Evolutionary conservation across 2,329 filamentous ascomycete genomes (phyloP), one percentile per base, ranked within the genome.

Genomic region (Teratosphaeria nubilosa): DNA sequence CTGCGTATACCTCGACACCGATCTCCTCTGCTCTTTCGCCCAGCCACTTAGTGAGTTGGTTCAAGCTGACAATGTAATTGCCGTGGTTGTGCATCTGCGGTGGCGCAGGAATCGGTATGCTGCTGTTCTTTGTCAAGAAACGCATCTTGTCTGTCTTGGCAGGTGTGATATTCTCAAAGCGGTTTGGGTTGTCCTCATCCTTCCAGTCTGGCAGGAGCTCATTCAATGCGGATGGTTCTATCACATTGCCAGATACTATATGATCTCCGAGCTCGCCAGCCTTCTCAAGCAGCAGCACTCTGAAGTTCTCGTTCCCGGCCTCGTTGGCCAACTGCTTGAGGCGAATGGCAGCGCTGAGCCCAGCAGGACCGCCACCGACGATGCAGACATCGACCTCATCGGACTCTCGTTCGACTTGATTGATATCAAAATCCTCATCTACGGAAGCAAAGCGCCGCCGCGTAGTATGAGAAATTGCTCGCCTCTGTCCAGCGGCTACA

Each of bases 61-160:
- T 97, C 68, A 99, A 77, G 70, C 90, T 95, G 69, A 99, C 85
- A 65, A 99, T 99, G 74, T 95, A 97, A 76, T 99, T 99, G 65
- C 94, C 94, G 69, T 95, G 84, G 73, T 99, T 99, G 78, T 91
- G 85, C 94, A 99, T 99, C 77, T 97, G 94, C 32, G 94, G 94
- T 51, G 94, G 94, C 13, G 86, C 85, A 1, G 92, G 94, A 56
- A 97, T 78, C 5, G 90, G 90, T 58, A 95, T 84, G 0, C 91
- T 79, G 61, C 79, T 79, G 56, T 80, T 87, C 77, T 91, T 88
- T 53, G 92, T 97, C 61, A 99, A 81, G 75, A 96, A 96, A 66
- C 90, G 86, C 92, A 99, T 96, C 75, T 85, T 86, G 69, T 99
- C 94, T 54, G 78, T 78, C 62, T 83, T 87, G 4, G 91, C 92